Evolutionary conservation across 192 early-diverging fungal genomes (phyloP).

Genomic region (Coemansia aciculifera): DNA sequence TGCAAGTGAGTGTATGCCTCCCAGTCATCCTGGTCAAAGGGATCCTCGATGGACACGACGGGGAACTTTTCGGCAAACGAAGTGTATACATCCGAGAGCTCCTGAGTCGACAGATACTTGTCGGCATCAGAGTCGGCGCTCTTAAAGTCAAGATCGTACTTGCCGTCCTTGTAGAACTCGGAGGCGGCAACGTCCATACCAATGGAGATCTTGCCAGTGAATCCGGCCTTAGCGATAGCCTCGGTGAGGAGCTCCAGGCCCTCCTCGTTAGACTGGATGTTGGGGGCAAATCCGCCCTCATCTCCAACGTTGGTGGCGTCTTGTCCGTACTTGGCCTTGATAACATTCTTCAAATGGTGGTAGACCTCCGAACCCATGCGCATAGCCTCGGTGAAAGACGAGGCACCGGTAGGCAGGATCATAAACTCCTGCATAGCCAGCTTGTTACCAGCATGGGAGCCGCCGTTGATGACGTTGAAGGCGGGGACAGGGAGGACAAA

Average conservation of each 20-base stretch:
- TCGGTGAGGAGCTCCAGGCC: slow-evolving; percentile 88
- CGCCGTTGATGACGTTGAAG: slow-evolving; percentile 99
- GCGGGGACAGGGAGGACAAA: slow-evolving; percentile 94
- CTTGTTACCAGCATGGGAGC: slow-evolving; percentile 99
- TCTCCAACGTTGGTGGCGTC: slow-evolving; percentile 99
- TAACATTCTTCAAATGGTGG: slow-evolving; percentile 93
- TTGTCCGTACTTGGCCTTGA: slow-evolving; percentile 98
- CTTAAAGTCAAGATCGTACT: slow-evolving; percentile 99
- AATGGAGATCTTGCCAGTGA: slow-evolving; percentile 95
- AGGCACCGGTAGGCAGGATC: slow-evolving; percentile 96
- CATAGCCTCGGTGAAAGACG: slow-evolving; percentile 94
- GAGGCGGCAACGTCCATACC: slow-evolving; percentile 98
- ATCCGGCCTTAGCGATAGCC: slow-evolving; percentile 93
- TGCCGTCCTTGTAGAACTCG: slow-evolving; percentile 96
- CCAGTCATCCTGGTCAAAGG: slow-evolving; percentile 99
- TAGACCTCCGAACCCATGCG: slow-evolving; percentile 97
- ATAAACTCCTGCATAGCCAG: slow-evolving; percentile 99
- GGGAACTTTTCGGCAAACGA: slow-evolving; percentile 82
- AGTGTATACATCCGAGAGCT: slow-evolving; percentile 85
- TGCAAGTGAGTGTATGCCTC: slow-evolving; percentile 83
- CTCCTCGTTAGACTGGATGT: slow-evolving; percentile 96
- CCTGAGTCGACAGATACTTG: slow-evolving; percentile 69
- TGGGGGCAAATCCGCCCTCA: slow-evolving; percentile 99
- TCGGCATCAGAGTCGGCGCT: slow-evolving; percentile 78
- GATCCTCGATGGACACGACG: slow-evolving; percentile 96